These are phyloP conservation scores for Hypericum androsaemum DNA, from an alignment of 345 rosid species.

Conservation along the genomic window DNA sequence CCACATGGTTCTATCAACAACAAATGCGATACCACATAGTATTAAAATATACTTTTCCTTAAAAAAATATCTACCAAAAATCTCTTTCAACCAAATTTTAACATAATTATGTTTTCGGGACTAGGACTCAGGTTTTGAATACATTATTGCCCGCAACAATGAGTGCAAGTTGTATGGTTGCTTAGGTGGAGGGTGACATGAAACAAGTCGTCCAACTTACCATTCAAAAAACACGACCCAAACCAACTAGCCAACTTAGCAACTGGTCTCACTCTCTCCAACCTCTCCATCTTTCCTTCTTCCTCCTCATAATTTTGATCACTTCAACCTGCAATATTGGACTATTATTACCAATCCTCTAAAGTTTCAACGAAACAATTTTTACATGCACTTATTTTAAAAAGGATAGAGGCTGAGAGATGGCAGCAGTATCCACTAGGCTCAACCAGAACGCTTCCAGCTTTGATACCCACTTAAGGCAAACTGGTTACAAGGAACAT, in stretches of 20 bases:
- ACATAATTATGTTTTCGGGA: no score
- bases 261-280: neutral
- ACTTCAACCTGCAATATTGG: neutral
- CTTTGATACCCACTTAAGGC: constrained; percentile 5
- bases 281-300: neutral
- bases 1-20: no score
- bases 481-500: constrained; percentile 9
- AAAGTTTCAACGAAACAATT: neutral
- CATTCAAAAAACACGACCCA: constrained; percentile 22
- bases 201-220: constrained; percentile 13
- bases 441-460: neutral
- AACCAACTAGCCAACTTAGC: constrained; percentile 29
- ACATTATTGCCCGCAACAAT: no score
- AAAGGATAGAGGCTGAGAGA: constrained; percentile 1
- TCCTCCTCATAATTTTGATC: neutral
- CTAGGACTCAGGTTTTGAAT: no score
- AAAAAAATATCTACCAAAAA: no score
- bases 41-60: no score
- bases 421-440: constrained; percentile 8
- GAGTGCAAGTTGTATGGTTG: no score
- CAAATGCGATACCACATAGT: no score
- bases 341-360: neutral
- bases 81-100: no score
- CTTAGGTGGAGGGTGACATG: no score
- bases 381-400: neutral